Percentiles rank a stretch among this genome's conserved stretches.
Conservation (phyloP, 225 moss, liverwort and hornwort species). For the Ulota crispa region DNA sequence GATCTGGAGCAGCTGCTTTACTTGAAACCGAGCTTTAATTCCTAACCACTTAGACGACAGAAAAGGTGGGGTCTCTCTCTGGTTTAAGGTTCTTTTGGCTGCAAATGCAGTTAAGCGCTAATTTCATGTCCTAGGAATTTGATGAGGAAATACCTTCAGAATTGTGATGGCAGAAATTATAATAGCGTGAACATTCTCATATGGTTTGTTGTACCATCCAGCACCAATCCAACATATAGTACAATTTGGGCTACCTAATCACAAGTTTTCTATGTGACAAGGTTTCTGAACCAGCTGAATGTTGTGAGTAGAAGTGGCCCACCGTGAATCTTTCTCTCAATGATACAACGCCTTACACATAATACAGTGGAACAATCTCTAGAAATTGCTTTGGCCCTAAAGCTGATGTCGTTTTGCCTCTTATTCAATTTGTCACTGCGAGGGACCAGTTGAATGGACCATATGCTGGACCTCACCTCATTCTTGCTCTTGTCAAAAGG, state of each 20-base stretch:
- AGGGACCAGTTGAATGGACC: conserved; percentile 7
- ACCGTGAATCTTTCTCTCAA: not conserved
- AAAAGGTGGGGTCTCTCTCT: conserved; percentile 6
- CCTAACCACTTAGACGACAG: not conserved
- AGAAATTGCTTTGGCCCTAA: not conserved
- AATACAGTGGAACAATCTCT: not conserved
- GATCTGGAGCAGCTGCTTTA: not conserved
- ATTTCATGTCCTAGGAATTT: not conserved
- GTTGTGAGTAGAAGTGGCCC: conserved; percentile 2
- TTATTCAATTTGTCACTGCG: conserved; percentile 7
- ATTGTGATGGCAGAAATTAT: not conserved
- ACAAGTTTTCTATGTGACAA: not conserved
- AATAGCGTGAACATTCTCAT: not conserved
- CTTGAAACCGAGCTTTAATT: not conserved
- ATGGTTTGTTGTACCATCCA: not conserved
- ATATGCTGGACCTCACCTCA: conserved; percentile 2
- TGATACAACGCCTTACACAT: not conserved
- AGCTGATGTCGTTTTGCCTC: not conserved
- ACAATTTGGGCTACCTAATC: not conserved
- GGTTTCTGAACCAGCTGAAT: not conserved
- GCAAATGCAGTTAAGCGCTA: not conserved
- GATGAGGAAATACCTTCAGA: not conserved
- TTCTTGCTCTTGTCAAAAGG: not conserved
- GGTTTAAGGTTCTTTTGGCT: not conserved
- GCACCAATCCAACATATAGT: not conserved